A percentile compares a stretch with the other conserved stretches of the same genome.
Conservation (phyloP, 306 rosid genomes). For the Corylus americana region DNA sequence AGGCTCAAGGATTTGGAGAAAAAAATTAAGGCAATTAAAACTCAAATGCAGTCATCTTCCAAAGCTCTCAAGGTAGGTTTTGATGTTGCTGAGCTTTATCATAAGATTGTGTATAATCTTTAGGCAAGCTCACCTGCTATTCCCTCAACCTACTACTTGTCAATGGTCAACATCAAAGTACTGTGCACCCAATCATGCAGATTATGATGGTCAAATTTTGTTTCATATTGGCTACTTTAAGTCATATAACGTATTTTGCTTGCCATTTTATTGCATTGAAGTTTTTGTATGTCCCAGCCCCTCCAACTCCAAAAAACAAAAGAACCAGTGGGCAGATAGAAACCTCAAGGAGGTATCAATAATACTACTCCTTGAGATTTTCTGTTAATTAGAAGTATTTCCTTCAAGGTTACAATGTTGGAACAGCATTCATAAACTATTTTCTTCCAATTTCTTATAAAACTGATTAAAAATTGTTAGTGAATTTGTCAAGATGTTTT, state of each 20-base stretch:
- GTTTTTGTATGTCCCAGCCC: background rate
- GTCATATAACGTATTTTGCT: background rate
- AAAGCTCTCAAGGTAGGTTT: constrained; percentile 77
- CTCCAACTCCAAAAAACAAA: background rate
- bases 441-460: background rate
- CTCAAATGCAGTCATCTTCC: constrained; percentile 78
- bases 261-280: background rate
- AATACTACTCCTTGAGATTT: background rate
- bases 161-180: background rate
- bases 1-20: constrained; percentile 83
- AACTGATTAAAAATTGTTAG: background rate
- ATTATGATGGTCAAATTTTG: background rate
- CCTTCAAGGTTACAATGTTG: background rate
- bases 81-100: constrained; percentile 7
- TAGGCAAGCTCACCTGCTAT: constrained; percentile 18
- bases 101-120: background rate
- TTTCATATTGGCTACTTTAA: background rate
- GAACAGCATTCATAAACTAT: background rate
- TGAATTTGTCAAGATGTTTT: background rate
- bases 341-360: background rate
- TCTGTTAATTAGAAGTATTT: background rate
- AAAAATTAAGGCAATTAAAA: constrained; percentile 69
- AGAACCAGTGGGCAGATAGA: background rate
- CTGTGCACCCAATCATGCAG: background rate
- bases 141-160: constrained; percentile 14